These are phyloP conservation scores for Trametes elegans DNA, from an alignment of 768 basidiomycete species.

Conservation along the genomic window DNA sequence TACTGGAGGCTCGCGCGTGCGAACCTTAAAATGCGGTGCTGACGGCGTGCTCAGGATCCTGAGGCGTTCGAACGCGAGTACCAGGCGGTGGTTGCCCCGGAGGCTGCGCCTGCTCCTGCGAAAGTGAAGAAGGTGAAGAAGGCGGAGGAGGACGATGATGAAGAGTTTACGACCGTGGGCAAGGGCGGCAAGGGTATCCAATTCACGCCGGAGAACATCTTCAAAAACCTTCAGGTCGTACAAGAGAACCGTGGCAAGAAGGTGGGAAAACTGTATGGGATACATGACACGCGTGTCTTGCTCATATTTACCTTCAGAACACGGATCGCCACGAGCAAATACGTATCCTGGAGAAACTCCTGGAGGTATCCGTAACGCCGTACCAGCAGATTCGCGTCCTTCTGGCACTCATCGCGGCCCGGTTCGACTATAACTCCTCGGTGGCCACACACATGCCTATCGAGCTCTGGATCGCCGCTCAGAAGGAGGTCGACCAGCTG, in stretches of 20 bases:
- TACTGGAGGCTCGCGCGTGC: too few relatives aligned
- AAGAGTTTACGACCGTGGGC: slow-evolving; percentile 88
- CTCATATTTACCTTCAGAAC: slow-evolving; percentile 53
- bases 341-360: slow-evolving; percentile 80
- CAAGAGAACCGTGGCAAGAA: slow-evolving; percentile 96
- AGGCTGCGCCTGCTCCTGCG: slow-evolving; percentile 37
- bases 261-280: slow-evolving; percentile 42
- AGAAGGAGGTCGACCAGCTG: slow-evolving; percentile 85
- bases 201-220: slow-evolving; percentile 81
- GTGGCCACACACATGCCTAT: slow-evolving; percentile 85
- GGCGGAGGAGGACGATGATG: slow-evolving; percentile 42
- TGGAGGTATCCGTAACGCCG: slow-evolving; percentile 80
- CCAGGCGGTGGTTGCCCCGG: slow-evolving; percentile 48
- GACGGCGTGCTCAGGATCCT: slow-evolving; percentile 59
- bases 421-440: slow-evolving; percentile 95
- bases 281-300: neutral
- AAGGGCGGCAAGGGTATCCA: slow-evolving; percentile 84
- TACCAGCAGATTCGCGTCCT: slow-evolving; percentile 96
- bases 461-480: slow-evolving; percentile 87
- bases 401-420: slow-evolving; percentile 88
- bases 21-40: too few relatives aligned
- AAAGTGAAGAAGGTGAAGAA: slow-evolving; percentile 38
- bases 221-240: slow-evolving; percentile 88
- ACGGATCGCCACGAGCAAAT: slow-evolving; percentile 96
- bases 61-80: slow-evolving; percentile 85